These are phyloP conservation scores for Leccinellum albellum DNA, from an alignment of 768 basidiomycete genomes.

Conservation along the genomic window DNA sequence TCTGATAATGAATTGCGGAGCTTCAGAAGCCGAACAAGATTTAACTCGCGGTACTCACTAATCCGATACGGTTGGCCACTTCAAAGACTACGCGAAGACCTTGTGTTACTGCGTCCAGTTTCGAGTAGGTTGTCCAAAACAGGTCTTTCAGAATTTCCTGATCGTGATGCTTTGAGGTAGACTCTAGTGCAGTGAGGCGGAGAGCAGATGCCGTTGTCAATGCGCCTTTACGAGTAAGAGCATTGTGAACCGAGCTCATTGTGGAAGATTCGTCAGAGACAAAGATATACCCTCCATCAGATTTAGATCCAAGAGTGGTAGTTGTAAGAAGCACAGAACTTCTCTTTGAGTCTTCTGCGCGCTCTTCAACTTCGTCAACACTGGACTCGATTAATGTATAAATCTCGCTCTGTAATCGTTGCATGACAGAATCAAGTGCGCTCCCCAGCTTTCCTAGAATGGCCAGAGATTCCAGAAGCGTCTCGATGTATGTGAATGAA, in stretches of 20 bases:
- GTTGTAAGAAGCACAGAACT: constrained; percentile 37
- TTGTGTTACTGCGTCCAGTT: constrained; percentile 90
- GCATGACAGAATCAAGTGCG: constrained; percentile 77
- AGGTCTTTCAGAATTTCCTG: constrained; percentile 86
- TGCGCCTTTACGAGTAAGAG: constrained; percentile 18
- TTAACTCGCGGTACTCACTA: constrained; percentile 50
- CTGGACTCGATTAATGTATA: constrained; percentile 83
- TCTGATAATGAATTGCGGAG: constrained; percentile 38
- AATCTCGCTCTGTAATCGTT: constrained; percentile 80
- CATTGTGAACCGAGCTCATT: constrained; percentile 22
- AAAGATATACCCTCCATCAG: constrained; percentile 56
- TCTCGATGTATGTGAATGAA: constrained; percentile 91
- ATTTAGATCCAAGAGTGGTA: constrained; percentile 35
- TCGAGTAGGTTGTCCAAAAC: constrained; percentile 97
- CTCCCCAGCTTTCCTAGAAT: constrained; percentile 84
- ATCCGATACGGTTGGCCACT: constrained; percentile 85
- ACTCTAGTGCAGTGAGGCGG: constrained; percentile 70
- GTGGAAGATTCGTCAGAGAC: constrained; percentile 20
- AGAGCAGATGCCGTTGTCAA: constrained; percentile 49
- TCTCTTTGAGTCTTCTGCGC: constrained; percentile 74
- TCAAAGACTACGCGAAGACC: constrained; percentile 88
- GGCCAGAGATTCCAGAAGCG: constrained; percentile 86
- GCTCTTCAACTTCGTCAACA: constrained; percentile 86
- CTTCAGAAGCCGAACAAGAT: not conserved
- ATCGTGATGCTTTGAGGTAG: constrained; percentile 65